Evolutionary conservation across 1,284 basidiomycete genomes (phyloP).

Genomic region (Naganishia albida): DNA sequence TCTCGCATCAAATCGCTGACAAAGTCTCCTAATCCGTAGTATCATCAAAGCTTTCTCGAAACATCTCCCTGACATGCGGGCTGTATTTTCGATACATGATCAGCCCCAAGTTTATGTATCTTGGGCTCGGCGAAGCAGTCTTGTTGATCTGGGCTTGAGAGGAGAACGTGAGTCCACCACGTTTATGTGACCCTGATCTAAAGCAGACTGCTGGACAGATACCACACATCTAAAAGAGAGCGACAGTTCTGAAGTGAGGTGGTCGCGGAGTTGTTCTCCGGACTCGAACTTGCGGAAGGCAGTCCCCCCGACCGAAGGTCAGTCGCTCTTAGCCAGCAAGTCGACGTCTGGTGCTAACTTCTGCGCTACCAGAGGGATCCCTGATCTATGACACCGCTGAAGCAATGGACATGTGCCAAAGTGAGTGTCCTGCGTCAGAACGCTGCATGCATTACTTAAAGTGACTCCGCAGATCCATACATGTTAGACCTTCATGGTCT

Average conservation of each 20-base stretch:
- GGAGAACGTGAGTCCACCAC: slow-evolving; percentile 50
- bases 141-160: slow-evolving; percentile 52
- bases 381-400: slow-evolving; percentile 50
- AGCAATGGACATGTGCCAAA: slow-evolving; percentile 50
- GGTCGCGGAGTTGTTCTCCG: slow-evolving; percentile 46
- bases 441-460: not conserved
- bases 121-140: slow-evolving; percentile 50
- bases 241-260: slow-evolving; percentile 43
- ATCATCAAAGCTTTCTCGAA: slow-evolving; percentile 49
- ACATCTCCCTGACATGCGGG: slow-evolving; percentile 50
- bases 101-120: slow-evolving; percentile 56
- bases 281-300: slow-evolving; percentile 45
- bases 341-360: slow-evolving; percentile 1
- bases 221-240: slow-evolving; percentile 48
- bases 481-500: slow-evolving; percentile 51
- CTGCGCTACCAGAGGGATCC: slow-evolving; percentile 1
- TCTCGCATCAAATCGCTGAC: no score
- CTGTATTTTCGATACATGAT: slow-evolving; percentile 57
- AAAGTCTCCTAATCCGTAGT: slow-evolving; percentile 29
- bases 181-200: not conserved
- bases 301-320: slow-evolving; percentile 14
- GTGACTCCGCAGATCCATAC: slow-evolving; percentile 44
- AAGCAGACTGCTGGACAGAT: slow-evolving; percentile 33
- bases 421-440: slow-evolving; percentile 35
- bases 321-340: not conserved